Evolutionary conservation across 1,139 yeast species (phyloP), one percentile per base, ranked within the genome.

Genomic region (Suhomyces anneliseae): DNA sequence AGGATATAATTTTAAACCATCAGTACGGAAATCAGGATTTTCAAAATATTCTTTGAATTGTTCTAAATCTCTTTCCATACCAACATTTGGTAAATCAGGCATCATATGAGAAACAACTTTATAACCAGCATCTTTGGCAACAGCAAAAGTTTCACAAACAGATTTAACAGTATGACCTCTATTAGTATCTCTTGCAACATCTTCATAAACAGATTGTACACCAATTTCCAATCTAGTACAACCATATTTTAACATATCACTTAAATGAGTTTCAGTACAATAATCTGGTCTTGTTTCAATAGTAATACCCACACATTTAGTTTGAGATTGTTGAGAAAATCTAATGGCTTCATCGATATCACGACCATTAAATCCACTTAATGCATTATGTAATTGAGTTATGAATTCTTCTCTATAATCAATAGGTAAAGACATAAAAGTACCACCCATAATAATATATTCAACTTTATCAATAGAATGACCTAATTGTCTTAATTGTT

Each of bases 1-100:
- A 12, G 99, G 99, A 62, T 93, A 93, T 42, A 93, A 78, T 65
- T 93, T 93, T 55, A 93, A 78, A 36, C 99, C 99, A 65, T 93
- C 99, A 6, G 99, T 95, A 67, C 99, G 81, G 68, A 93, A 93
- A 33, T 83, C 96, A 1, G 99, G 99, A 65, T 90, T 93, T 59
- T 93, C 99, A 65, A 93, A 95, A 70, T 93, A 93, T 66, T 93
- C 99, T 60, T 85, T 82, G 63, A 93, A 93, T 69, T 93, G 99
- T 59, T 90, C 96, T 56, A 93, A 74, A 66, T 93, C 99, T 66
- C 99, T 81, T 70, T 93, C 99, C 96, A 92, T 89, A 12, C 99
- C 99, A 46, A 93, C 97, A 61, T 93, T 93, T 15, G 99, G 99
- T 59, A 93, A 76, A 74, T 93, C 99, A 15, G 99, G 99, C 99